Evolutionary conservation across 305 asterid species (phyloP).

Genomic region (Striga hermonthica): DNA sequence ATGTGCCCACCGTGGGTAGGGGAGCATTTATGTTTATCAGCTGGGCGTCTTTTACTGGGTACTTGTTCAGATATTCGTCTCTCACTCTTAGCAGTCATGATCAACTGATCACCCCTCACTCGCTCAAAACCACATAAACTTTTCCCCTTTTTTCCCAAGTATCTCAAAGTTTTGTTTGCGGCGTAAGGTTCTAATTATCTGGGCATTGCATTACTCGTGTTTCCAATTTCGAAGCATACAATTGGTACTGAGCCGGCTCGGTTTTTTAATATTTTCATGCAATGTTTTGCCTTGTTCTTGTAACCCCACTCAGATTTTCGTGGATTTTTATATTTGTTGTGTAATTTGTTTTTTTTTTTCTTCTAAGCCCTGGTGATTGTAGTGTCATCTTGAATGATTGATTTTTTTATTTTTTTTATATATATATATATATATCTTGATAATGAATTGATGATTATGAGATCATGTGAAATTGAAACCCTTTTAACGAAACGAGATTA

Average conservation of each 20-base stretch:
- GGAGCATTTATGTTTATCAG: too few relatives aligned
- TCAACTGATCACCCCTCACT: conserved; percentile 18
- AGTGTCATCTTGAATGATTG: conserved; percentile 1
- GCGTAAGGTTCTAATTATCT: background rate
- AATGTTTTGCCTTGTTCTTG: background rate
- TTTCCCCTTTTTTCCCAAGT: conserved; percentile 29
- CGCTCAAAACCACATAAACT: conserved; percentile 38
- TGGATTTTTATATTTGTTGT: background rate
- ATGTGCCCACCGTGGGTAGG: too few relatives aligned
- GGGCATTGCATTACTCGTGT: conserved; percentile 8
- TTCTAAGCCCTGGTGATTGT: conserved; percentile 1
- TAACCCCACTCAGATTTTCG: background rate
- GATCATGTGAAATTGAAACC: conserved; percentile 12
- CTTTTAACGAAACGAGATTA: background rate
- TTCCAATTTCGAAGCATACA: conserved; percentile 7
- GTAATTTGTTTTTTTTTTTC: background rate
- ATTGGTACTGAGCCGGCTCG: conserved; percentile 23
- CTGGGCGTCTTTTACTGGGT: too few relatives aligned
- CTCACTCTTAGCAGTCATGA: too few relatives aligned
- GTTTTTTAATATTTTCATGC: conserved; percentile 4
- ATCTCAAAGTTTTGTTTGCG: conserved; percentile 11
- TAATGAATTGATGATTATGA: conserved; percentile 3
- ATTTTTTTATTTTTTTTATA: background rate
- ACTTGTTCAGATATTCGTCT: too few relatives aligned
- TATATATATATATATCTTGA: too few relatives aligned